Base-by-base conservation (phyloP, 2,329 filamentous ascomycete genomes). In the Drechslerella coelobrocha region DNA sequence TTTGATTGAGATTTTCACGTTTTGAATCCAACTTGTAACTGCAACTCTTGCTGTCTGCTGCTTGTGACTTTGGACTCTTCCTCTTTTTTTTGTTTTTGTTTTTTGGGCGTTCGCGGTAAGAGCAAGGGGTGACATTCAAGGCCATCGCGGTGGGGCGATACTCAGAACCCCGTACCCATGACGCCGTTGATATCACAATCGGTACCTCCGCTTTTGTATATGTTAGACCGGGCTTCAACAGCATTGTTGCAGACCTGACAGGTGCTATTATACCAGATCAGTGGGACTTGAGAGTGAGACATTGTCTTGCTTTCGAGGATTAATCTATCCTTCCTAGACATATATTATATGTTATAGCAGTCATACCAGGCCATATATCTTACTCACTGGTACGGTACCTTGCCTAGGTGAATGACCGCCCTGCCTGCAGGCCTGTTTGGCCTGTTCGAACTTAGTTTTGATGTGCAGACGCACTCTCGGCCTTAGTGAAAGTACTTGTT, bases 271-370 rank as follows among this genome's bases (percentile, higher is more conserved):
- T 45, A 19, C 17, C 14, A 21, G 41, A 45, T 45, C 41, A 45
- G n/a, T 45, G 41, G 41, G 19, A 19, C 41, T 21, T 45, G 10
- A 17, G 17, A 23, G 17, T 45, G 41, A 45, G 41, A 45, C 41
- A 45, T 14, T 45, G 41, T 45, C 41, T 45, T 23, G 19, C 41
- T 19, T 45, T 45, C 41, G 10, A 45, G 19, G 14, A 45, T 45
- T 23, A 21, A 45, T 45, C 2, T 10, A 19, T 45, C 17, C 4
- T 45, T 45, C 17, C 4, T 45, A 45, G 19, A 21, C n/a, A 45
- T 23, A 45, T 45, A 45, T 19, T 45, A 45, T 45, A n/a, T n/a
- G n/a, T n/a, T n/a, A n/a, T n/a, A n/a, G n/a, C n/a, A 45, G 41
- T 45, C 14, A 21, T 45, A n/a, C n/a, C n/a, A n/a, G n/a, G 19